phyloP scores from a whole-genome alignment of 2,329 filamentous ascomycete genomes.

The Nigrospora sphaerica region DNA sequence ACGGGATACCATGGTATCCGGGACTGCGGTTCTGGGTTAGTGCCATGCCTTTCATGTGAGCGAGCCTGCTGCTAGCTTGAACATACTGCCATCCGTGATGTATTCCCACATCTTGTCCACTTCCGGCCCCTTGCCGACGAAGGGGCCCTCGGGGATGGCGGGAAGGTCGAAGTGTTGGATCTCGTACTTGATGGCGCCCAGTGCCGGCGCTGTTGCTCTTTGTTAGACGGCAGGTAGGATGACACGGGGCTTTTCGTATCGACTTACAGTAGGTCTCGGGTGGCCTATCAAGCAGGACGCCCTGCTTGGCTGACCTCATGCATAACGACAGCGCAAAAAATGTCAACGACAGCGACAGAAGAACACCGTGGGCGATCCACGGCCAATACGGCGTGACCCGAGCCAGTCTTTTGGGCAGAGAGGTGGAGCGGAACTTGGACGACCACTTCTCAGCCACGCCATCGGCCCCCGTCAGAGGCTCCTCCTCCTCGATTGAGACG shows the following conservation, averaged over 20 bases:
- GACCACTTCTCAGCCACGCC: conserved; percentile 14
- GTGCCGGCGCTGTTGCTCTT: conserved; percentile 34
- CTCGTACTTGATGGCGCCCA: conserved; percentile 39
- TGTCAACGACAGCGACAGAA: conserved; percentile 30
- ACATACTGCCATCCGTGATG: conserved; percentile 15
- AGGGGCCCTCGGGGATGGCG: conserved; percentile 38
- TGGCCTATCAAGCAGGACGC: not conserved
- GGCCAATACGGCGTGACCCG: conserved; percentile 24
- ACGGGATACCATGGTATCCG: conserved; percentile 52
- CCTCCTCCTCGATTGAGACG: conserved; percentile 29
- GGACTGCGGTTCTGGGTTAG: conserved; percentile 31
- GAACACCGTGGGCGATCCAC: conserved; percentile 31
- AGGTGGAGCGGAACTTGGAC: conserved; percentile 9
- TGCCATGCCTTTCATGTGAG: not conserved
- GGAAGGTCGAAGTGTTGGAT: conserved; percentile 41
- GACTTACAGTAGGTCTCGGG: conserved; percentile 27
- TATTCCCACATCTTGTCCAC: conserved; percentile 52
- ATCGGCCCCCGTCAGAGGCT: conserved; percentile 20
- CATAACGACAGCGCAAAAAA: conserved; percentile 34
- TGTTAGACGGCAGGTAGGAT: conserved; percentile 2
- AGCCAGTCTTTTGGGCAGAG: conserved; percentile 8
- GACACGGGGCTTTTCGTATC: not conserved
- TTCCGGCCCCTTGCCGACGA: conserved; percentile 46
- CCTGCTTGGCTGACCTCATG: conserved; percentile 20
- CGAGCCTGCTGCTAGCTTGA: too few species aligned